Conservation (phyloP, 2,329 filamentous ascomycete genomes). For the Cladosporium austrohemisphaericum region DNA sequence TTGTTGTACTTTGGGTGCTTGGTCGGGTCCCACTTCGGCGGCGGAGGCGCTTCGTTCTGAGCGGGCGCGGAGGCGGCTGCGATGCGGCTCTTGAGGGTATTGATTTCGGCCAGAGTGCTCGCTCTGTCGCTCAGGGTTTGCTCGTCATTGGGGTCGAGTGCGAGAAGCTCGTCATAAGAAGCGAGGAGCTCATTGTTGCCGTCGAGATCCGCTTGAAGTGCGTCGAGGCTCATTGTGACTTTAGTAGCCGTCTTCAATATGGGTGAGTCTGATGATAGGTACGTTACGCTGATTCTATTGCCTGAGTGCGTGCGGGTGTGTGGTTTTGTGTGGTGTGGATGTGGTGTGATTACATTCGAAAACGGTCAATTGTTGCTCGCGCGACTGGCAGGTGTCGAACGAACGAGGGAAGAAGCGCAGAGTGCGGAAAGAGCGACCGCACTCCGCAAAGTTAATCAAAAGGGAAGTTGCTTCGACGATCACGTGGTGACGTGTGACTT, state of each 20-base stretch:
- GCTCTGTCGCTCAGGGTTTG: conserved; percentile 73
- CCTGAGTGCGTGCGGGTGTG: not conserved
- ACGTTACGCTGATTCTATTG: conserved; percentile 16
- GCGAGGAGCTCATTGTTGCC: conserved; percentile 41
- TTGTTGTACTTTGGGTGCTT: conserved; percentile 70
- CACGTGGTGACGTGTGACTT: no score
- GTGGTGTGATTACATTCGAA: not conserved
- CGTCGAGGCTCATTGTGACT: conserved; percentile 55
- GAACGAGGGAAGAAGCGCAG: no score
- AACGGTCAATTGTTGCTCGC: no score
- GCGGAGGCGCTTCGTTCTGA: conserved; percentile 30
- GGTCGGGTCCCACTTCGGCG: conserved; percentile 33
- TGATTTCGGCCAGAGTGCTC: conserved; percentile 79
- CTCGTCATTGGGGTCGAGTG: conserved; percentile 66
- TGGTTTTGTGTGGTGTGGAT: not conserved
- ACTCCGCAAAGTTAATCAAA: no score
- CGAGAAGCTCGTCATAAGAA: conserved; percentile 25
- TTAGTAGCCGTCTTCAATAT: conserved; percentile 19
- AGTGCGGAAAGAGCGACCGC: no score
- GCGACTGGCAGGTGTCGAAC: no score
- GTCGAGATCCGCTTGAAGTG: conserved; percentile 70
- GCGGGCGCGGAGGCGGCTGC: conserved; percentile 57
- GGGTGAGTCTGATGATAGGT: conserved; percentile 9
- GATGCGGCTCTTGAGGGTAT: conserved; percentile 73
- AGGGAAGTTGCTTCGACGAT: no score